Evolutionary conservation across 495 filamentous ascomycete genomes (phyloP), one percentile per base, ranked within the genome.

Genomic region (Lichina pygmaea): DNA sequence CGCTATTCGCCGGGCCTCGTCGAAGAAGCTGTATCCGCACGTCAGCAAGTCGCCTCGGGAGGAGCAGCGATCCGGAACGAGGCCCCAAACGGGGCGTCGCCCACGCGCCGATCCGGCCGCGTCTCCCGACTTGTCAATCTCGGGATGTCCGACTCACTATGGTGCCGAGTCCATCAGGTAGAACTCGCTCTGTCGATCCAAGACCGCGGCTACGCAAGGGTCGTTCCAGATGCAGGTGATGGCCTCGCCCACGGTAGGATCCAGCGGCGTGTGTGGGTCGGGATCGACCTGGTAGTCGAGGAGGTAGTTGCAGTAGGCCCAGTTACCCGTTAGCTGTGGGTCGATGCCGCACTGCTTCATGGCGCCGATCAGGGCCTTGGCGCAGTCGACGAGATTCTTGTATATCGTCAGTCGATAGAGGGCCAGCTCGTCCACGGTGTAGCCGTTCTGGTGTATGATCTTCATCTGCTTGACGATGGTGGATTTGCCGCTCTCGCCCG

Each of bases 381-480:
- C 81, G 66, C 89, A 97, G 62, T 97, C 89, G 44, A 94, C 66
- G 7, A 97, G 67, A 58, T 97, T 97, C 64, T 95, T 95, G 67
- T 91, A 97, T 38, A 97, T 81, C 32, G 86, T 94, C 44, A 91
- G 71, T 38, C 89, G 81, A 62, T 97, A 95, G 53, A 91, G 71
- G 43, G 75, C 77, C 44, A 94, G 70, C 57, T 97, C 89, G 51
- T 94, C 85, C 48, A 77, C 69, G 3, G 81, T 79, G 59, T 95
- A 97, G 47, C 89, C 89, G 62, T 92, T 92, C 54, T 94, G 80
- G 55, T 95, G 89, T 52, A 95, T 95, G 55, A 97, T 95, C 62
- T 97, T 97, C 89, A 95, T 97, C 67, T 95, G 89, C 60, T 95
- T 95, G 50, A 97, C 89, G 51, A 95, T 94, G 5, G 89, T 97